Evolutionary conservation across 108 stramenopile species (phyloP).

Genomic region (Cyclotella baltica): DNA sequence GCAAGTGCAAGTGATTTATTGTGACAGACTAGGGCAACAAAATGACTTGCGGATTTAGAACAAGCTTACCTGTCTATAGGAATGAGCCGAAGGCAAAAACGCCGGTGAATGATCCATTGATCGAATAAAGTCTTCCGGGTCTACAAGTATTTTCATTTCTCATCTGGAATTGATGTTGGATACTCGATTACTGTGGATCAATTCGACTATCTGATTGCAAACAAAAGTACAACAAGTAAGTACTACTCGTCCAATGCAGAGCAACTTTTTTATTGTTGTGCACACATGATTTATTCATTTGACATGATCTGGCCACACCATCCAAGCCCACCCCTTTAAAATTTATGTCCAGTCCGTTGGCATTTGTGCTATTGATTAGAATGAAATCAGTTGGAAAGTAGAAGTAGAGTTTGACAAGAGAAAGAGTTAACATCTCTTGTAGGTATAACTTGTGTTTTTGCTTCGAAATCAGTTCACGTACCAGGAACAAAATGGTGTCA

Average conservation of each 20-base stretch:
- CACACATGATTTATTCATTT: neutral
- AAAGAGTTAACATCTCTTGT: too few relatives aligned
- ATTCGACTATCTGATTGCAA: conserved; percentile 70
- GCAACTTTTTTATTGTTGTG: too few relatives aligned
- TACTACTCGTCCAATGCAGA: too few relatives aligned
- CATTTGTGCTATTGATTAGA: conserved; percentile 80
- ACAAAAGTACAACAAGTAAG: too few relatives aligned
- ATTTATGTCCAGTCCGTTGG: conserved; percentile 96
- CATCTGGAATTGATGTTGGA: conserved; percentile 85
- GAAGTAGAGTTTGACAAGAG: neutral
- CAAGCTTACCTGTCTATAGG: conserved; percentile 78
- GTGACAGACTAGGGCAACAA: neutral
- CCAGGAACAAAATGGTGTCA: too few relatives aligned
- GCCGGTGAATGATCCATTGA: conserved; percentile 81
- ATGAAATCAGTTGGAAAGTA: too few relatives aligned
- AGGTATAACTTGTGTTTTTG: too few relatives aligned
- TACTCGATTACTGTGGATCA: conserved; percentile 79
- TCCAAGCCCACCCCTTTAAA: conserved; percentile 77
- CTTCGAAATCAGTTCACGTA: too few relatives aligned
- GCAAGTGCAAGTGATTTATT: neutral
- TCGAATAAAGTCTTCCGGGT: conserved; percentile 74
- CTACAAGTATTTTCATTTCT: conserved; percentile 67
- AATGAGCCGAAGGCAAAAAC: conserved; percentile 97
- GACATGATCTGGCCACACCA: neutral
- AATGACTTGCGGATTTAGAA: too few relatives aligned